phyloP scores from a whole-genome alignment of 2,329 filamentous ascomycete species.

The Diatrype stigma region DNA sequence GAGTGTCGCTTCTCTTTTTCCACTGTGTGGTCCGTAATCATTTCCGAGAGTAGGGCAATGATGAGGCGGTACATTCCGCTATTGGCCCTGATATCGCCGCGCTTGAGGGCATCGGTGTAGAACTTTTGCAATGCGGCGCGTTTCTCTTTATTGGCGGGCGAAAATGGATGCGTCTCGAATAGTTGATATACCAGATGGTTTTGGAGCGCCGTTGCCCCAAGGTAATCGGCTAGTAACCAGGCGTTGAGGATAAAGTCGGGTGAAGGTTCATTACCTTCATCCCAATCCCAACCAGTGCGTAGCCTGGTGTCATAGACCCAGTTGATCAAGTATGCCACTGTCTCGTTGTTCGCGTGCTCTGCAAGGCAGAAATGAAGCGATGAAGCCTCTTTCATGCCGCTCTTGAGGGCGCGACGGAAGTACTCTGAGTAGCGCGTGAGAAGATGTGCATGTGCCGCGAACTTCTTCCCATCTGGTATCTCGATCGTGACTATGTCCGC shows the following conservation, averaged over 20 bases:
- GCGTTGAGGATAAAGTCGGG: background rate
- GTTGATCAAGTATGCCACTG: background rate
- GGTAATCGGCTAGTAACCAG: background rate
- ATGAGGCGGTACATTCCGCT: no score
- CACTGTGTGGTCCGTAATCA: no score
- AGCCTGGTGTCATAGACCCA: background rate
- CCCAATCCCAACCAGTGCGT: background rate
- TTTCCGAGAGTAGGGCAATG: no score
- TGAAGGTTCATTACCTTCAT: background rate
- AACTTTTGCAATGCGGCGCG: no score
- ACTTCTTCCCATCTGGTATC: background rate
- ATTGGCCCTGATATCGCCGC: no score
- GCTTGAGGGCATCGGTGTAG: no score
- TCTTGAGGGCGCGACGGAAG: conserved; percentile 2
- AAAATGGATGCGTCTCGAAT: no score
- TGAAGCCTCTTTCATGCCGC: background rate
- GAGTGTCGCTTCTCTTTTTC: no score
- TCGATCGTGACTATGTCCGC: background rate
- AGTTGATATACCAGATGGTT: background rate
- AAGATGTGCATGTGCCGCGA: conserved; percentile 1
- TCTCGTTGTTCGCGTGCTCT: background rate
- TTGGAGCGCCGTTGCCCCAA: background rate
- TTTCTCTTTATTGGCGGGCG: no score
- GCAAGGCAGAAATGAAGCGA: background rate
- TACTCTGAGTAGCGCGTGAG: conserved; percentile 2